Evolutionary conservation across 1,284 basidiomycete species (phyloP).

Genomic region (Apiotrichum brassicae): DNA sequence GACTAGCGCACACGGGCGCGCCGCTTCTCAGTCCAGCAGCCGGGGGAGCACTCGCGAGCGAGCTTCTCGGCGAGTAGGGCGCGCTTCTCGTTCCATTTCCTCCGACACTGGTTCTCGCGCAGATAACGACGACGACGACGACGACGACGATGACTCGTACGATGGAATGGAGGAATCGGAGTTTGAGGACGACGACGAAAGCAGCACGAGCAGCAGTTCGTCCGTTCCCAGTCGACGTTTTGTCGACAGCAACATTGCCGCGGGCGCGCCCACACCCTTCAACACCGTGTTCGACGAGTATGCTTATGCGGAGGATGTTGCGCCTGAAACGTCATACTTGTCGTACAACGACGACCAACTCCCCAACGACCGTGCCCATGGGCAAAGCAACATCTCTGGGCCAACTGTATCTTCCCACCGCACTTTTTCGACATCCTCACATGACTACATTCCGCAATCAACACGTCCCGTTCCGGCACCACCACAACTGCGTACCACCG

Average conservation of each 20-base stretch:
- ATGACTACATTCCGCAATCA: constrained; percentile 24
- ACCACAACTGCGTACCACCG: constrained; percentile 6
- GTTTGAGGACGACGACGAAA: not conserved
- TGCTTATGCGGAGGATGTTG: not conserved
- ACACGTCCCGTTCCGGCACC: constrained; percentile 34
- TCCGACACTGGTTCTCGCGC: no score
- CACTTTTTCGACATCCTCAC: not conserved
- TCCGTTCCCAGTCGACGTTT: not conserved
- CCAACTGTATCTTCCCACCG: not conserved
- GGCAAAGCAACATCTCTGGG: not conserved
- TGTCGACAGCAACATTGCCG: not conserved
- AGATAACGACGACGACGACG: not conserved
- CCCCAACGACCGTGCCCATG: not conserved
- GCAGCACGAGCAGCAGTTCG: not conserved
- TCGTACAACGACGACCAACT: not conserved
- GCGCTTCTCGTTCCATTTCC: not conserved
- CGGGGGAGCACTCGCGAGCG: not conserved
- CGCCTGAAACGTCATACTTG: not conserved
- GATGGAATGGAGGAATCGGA: not conserved
- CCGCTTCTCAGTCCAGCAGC: no score
- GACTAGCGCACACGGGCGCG: no score
- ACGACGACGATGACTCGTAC: not conserved
- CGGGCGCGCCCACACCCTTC: constrained; percentile 29
- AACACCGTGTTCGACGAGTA: constrained; percentile 24
- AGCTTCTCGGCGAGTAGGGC: not conserved